Evolutionary conservation across 2,329 filamentous ascomycete genomes (phyloP), one percentile per base, ranked within the genome.

Genomic region (Calonectria crousiana): DNA sequence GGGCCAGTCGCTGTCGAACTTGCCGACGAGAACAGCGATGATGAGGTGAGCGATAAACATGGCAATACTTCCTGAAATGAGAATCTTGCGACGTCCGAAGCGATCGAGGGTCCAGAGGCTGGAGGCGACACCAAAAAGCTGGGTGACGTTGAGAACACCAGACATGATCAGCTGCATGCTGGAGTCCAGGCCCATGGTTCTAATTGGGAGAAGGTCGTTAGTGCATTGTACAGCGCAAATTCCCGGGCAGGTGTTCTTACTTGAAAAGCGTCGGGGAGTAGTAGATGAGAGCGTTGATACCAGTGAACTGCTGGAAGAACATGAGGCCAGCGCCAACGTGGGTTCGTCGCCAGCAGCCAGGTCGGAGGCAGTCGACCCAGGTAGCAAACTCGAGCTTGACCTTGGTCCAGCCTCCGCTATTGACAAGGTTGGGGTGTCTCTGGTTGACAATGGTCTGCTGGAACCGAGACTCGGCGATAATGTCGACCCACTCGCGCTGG

Each of bases 181-280:
- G 28, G 74, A 76, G 64, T 79, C 75, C 6, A 92, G 84, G 20
- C 90, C 90, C 64, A 92, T 85, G 73, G 88, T 86, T 0, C 78
- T 77, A 36, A 23, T 23, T 23, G 8, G 44, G n/a, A 6, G 38
- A 6, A 11, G 26, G 14, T 51, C 10, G 41, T 71, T 67, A 71
- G 67, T 34, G 4, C 4, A 34, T 6, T 11, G 16, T 13, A 18
- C 30, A 44, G 8, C 38, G 11, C 6, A 16, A 26, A 26, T 6
- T 1, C 16, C 13, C 23, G 18, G 30, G 20, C 9, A 16, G 20
- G 3, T 32, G 16, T 36, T 13, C 68, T 38, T 75, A 76, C 71
- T 84, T 84, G 83, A 92, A 92, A 71, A 92, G 91, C 41, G 88
- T 87, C 0, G 91, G 91, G 0, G 89, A 88, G 76, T 91, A 92